phyloP scores from a whole-genome alignment of 768 basidiomycete genomes.

The Kwoniella sp. region DNA sequence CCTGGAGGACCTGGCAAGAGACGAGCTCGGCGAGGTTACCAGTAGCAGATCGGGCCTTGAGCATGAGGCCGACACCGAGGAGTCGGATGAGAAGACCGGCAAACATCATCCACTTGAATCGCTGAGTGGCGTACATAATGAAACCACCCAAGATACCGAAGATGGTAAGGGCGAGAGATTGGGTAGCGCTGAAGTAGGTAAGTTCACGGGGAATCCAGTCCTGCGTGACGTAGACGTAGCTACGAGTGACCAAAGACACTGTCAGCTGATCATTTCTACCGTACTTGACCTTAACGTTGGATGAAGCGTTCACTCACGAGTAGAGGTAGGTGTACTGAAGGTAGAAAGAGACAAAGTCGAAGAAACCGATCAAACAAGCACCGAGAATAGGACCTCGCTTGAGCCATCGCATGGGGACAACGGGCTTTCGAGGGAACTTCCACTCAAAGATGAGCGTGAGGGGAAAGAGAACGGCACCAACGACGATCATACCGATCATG shows the following conservation, averaged over 20 bases:
- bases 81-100: slow-evolving; percentile 66
- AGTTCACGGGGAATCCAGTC: slow-evolving; percentile 62
- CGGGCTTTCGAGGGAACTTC: slow-evolving; percentile 63
- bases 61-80: slow-evolving; percentile 69
- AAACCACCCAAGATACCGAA: slow-evolving; percentile 67
- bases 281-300: neutral
- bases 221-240: slow-evolving; percentile 51
- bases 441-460: slow-evolving; percentile 56
- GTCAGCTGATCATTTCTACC: too few species aligned
- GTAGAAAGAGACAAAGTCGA: slow-evolving; percentile 58
- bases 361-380: slow-evolving; percentile 65
- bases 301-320: slow-evolving; percentile 60
- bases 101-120: slow-evolving; percentile 65
- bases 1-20: slow-evolving; percentile 71
- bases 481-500: slow-evolving; percentile 56
- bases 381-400: slow-evolving; percentile 65
- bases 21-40: slow-evolving; percentile 59
- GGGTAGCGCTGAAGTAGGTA: slow-evolving; percentile 68
- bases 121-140: slow-evolving; percentile 61
- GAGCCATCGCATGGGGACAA: slow-evolving; percentile 66
- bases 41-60: slow-evolving; percentile 66
- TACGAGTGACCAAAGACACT: slow-evolving; percentile 12
- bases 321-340: slow-evolving; percentile 74
- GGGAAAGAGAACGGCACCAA: slow-evolving; percentile 49
- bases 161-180: slow-evolving; percentile 64